Evolutionary conservation across 179 eudicot species (phyloP).

Genomic region (Nepenthes alata): DNA sequence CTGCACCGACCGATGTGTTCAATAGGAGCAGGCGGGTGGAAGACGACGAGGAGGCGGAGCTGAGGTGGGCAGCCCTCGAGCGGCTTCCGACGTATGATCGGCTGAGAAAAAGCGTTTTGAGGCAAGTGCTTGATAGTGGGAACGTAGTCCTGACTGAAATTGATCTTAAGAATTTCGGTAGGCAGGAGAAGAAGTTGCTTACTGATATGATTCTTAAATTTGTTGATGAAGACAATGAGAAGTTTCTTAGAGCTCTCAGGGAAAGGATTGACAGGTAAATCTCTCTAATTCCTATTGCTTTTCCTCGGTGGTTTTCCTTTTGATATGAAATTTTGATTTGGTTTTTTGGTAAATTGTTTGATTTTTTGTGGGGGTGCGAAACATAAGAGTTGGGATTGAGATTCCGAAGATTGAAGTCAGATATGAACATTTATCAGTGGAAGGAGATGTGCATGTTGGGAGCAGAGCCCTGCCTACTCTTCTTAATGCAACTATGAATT

Average conservation of each 20-base stretch:
- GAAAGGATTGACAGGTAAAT: constrained; percentile 54
- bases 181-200: constrained; percentile 41
- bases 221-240: constrained; percentile 61
- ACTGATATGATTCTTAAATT: constrained; percentile 42
- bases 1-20: constrained; percentile 20
- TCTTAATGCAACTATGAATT: constrained; percentile 44
- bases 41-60: constrained; percentile 71
- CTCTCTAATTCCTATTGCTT: neutral
- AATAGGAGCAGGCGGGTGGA: constrained; percentile 18
- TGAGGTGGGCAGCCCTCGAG: constrained; percentile 94
- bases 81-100: constrained; percentile 68
- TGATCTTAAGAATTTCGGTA: constrained; percentile 42
- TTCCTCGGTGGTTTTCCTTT: neutral
- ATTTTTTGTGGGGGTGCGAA: neutral
- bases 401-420: constrained; percentile 73
- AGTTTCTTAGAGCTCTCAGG: constrained; percentile 47
- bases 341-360: neutral
- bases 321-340: neutral
- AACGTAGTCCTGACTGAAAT: constrained; percentile 37
- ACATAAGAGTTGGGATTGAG: constrained; percentile 57
- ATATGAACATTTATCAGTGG: constrained; percentile 45
- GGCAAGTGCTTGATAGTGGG: constrained; percentile 52
- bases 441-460: constrained; percentile 63
- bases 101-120: constrained; percentile 53
- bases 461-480: constrained; percentile 75